Conservation (phyloP, 495 filamentous ascomycete genomes). For the Bombardia bombarda region DNA sequence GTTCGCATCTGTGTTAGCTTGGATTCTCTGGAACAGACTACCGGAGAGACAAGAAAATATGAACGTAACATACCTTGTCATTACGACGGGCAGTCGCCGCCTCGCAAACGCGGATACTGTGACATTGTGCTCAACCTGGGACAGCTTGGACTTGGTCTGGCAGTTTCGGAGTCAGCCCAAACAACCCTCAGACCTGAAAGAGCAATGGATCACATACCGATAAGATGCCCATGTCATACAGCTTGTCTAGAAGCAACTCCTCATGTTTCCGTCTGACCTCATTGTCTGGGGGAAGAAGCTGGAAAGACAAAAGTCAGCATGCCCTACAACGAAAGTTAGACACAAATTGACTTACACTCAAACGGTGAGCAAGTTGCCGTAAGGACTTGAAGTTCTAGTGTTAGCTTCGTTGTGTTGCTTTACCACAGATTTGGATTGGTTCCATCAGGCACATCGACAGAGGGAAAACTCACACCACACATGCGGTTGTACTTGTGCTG, state of each 20-base stretch:
- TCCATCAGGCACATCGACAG: neutral
- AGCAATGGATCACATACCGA: conserved; percentile 11
- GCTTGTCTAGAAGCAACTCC: conserved; percentile 74
- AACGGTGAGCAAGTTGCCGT: conserved; percentile 78
- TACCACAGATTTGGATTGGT: too few species aligned
- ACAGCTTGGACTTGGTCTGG: conserved; percentile 62
- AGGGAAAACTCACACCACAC: conserved; percentile 50
- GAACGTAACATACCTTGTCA: conserved; percentile 30
- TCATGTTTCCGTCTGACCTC: conserved; percentile 74
- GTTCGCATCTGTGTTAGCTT: too few species aligned
- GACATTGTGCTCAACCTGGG: conserved; percentile 74
- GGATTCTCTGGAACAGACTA: neutral
- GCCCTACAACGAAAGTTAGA: neutral
- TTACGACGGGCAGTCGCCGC: conserved; percentile 73
- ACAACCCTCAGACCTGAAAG: neutral
- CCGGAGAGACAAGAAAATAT: conserved; percentile 6
- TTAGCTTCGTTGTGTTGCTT: conserved; percentile 14
- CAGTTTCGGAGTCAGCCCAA: neutral
- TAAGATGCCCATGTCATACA: conserved; percentile 84
- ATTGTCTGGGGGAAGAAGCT: conserved; percentile 68
- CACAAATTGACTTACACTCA: conserved; percentile 17
- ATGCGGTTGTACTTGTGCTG: conserved; percentile 84
- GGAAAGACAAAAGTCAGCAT: conserved; percentile 31
- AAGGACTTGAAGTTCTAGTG: conserved; percentile 46
- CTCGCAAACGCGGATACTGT: conserved; percentile 81